Base-by-base conservation (phyloP, 805 yeast genomes). In the Monosporozyma solicola region DNA sequence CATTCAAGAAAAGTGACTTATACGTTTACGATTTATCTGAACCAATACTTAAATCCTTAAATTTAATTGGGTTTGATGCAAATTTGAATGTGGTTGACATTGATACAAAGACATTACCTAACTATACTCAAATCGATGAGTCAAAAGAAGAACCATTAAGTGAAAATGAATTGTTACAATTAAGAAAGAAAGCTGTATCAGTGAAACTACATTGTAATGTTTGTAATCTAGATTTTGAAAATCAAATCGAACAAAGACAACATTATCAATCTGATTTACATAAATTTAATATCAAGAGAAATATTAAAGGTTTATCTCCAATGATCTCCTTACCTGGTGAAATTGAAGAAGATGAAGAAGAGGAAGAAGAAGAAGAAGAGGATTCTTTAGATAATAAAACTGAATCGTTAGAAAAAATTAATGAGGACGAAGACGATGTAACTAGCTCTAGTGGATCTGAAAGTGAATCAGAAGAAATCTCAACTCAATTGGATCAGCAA, bases 231-330 rank as follows among this genome's bases (percentile, higher is more conserved):
- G 57, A 54, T n/a, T 61, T 69, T 9, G 39, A 45, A 15, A 51
- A 53, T 27, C 53, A 51, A 37, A 51, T 53, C 5, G 44, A 46
- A 6, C 58, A 67, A 37, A 71, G 74, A 53, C 66, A 61, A 2
- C 86, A 82, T 59, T 83, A 75, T 66, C 80, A 79, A 59, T 72
- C 82, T 0, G 87, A 83, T 59, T 72, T 75, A 24, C 83, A 84
- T 60, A 72, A 80, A 41, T 74, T 75, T 61, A 87, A 87, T 62
- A 57, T 79, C 51, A 83, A 83, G 63, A 72, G 91, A 52, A 63
- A 71, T 9, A 59, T 78, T 31, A 68, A 68, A 41, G 76, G 77
- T 0, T 68, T 79, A 48, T 64, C 72, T 0, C 71, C 79, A 0
- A 63, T 85, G 16, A 68, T 76, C 3, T 86, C 79, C 57, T 76